Percentiles rank a stretch among this genome's conserved stretches.
phyloP scores from a whole-genome alignment of 2,329 filamentous ascomycete genomes.

The Aspergillus calidoustus region DNA sequence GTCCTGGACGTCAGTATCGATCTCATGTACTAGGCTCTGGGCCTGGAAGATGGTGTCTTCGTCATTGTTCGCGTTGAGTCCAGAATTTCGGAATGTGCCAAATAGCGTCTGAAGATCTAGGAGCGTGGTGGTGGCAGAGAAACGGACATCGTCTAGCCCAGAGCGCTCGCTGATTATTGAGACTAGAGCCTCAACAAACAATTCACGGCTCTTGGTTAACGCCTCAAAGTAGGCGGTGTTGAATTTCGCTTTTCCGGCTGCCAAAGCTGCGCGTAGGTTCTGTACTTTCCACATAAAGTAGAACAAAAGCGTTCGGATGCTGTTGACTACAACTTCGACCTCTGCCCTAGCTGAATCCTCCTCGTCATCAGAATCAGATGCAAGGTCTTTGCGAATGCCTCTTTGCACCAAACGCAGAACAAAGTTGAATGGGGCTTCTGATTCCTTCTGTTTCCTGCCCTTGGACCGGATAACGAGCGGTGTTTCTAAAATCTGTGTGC shows the following conservation, averaged over 20 bases:
- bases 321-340: conserved; percentile 75
- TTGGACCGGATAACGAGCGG: conserved; percentile 38
- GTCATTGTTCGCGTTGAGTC: conserved; percentile 43
- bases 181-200: conserved; percentile 55
- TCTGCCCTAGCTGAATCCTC: conserved; percentile 76
- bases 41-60: conserved; percentile 59
- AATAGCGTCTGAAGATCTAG: conserved; percentile 85
- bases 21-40: conserved; percentile 68
- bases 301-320: conserved; percentile 77
- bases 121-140: conserved; percentile 74
- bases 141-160: conserved; percentile 73
- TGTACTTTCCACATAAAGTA: conserved; percentile 96
- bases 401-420: conserved; percentile 75
- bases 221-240: conserved; percentile 68
- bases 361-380: conserved; percentile 51
- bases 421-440: conserved; percentile 62
- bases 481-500: conserved; percentile 73
- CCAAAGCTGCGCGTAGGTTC: conserved; percentile 60
- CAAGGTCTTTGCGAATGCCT: conserved; percentile 61
- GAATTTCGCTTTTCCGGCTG: conserved; percentile 60
- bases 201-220: conserved; percentile 65
- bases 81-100: conserved; percentile 66
- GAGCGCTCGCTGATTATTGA: conserved; percentile 55
- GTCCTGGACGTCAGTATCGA: conserved; percentile 65
- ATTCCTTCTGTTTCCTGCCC: conserved; percentile 43